A percentile compares a stretch with the other conserved stretches of the same genome.
Evolutionary conservation across 2,329 filamentous ascomycete species (phyloP).

Genomic region (Arthrobotrys megalospora): DNA sequence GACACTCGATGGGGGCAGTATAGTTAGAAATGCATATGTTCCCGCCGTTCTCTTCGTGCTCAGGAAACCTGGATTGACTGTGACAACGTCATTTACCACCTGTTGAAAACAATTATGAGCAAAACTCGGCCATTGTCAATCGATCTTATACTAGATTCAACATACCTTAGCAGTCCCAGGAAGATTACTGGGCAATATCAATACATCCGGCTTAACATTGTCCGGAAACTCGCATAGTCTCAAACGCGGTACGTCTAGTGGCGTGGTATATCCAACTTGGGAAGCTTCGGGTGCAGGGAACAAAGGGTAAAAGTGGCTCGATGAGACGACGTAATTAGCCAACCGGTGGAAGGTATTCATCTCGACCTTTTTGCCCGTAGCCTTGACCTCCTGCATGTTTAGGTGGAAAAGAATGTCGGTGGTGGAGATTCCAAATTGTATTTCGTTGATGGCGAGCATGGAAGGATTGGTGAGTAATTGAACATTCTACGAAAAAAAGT

Average conservation of each 20-base stretch:
- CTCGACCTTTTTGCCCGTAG: conserved; percentile 69
- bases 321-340: conserved; percentile 84
- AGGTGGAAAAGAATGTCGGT: conserved; percentile 89
- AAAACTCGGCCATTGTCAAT: neutral
- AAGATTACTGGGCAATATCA: conserved; percentile 90
- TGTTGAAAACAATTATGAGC: conserved; percentile 67
- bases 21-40: conserved; percentile 84
- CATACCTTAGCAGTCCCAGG: conserved; percentile 72
- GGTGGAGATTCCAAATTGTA: conserved; percentile 83
- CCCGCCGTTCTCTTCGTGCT: conserved; percentile 88
- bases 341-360: conserved; percentile 79
- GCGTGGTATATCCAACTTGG: conserved; percentile 77
- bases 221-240: conserved; percentile 89
- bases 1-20: conserved; percentile 76
- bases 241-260: conserved; percentile 83
- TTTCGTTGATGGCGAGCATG: conserved; percentile 89
- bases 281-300: conserved; percentile 84
- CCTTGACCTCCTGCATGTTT: conserved; percentile 77
- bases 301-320: conserved; percentile 90
- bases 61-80: conserved; percentile 89
- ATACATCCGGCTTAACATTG: conserved; percentile 82
- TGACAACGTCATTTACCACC: conserved; percentile 90
- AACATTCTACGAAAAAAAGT: conserved; percentile 55
- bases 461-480: conserved; percentile 78
- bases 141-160: neutral